Percentiles rank a stretch among this genome's conserved stretches.
phyloP scores from a whole-genome alignment of 2,329 filamentous ascomycete species.

The Diaporthe sp. region DNA sequence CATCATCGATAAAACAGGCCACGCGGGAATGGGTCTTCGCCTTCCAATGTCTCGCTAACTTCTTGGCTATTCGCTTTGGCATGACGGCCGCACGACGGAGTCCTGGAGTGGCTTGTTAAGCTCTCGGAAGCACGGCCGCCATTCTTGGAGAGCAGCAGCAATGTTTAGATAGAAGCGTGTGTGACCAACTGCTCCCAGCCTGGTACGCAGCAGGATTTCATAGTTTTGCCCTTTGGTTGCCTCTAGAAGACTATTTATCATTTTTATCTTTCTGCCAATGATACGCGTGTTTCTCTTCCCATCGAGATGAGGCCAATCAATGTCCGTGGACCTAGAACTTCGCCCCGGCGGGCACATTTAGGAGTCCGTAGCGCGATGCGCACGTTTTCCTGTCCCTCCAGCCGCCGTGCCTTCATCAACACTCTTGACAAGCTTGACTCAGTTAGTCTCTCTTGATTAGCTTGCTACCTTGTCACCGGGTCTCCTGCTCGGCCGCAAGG shows the following conservation, averaged over 20 bases:
- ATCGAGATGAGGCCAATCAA: background rate
- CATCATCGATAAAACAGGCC: background rate
- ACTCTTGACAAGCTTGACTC: slow-evolving; percentile 21
- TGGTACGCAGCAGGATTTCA: background rate
- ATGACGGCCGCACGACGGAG: background rate
- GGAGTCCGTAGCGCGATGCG: background rate
- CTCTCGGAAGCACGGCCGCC: slow-evolving; percentile 6
- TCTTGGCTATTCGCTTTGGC: slow-evolving; percentile 1
- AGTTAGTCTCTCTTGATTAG: background rate
- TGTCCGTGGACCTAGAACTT: background rate
- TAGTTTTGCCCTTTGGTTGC: background rate
- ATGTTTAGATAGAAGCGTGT: slow-evolving; percentile 2
- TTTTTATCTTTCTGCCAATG: background rate
- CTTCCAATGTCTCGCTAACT: background rate
- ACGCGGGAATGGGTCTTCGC: background rate
- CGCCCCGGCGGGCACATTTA: background rate
- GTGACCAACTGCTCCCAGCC: slow-evolving; percentile 17
- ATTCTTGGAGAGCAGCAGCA: background rate
- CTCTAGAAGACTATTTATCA: background rate
- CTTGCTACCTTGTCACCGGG: background rate
- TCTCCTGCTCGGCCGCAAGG: background rate
- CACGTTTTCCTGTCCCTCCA: background rate
- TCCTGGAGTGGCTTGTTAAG: background rate
- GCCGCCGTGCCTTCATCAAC: background rate
- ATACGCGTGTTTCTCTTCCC: background rate